Percentiles rank a stretch among this genome's conserved stretches.
phyloP scores from a whole-genome alignment of 73 alveolate genomes.

The Paramecium biaurelia region DNA sequence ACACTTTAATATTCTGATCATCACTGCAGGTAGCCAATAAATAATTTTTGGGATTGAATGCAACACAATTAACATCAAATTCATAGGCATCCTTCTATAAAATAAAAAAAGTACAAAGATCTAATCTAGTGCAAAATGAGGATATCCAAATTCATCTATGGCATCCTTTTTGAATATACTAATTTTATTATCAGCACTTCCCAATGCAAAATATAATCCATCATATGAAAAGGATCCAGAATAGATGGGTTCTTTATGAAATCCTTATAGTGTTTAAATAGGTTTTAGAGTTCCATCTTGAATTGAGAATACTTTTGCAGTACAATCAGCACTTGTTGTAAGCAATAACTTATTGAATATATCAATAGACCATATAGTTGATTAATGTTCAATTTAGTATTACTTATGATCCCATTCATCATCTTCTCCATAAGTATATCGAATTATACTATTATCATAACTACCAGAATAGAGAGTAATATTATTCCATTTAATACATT shows the following conservation, averaged over 20 bases:
- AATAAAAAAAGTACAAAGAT: background rate
- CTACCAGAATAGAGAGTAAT: conserved; percentile 76
- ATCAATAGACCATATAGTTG: conserved; percentile 92
- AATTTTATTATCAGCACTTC: conserved; percentile 87
- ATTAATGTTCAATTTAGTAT: conserved; percentile 70
- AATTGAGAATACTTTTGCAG: conserved; percentile 77
- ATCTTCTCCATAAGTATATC: conserved; percentile 69
- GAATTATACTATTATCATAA: conserved; percentile 87
- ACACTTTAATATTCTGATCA: conserved; percentile 63
- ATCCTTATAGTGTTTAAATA: conserved; percentile 68
- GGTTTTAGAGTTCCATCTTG: conserved; percentile 62
- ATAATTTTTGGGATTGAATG: conserved; percentile 52
- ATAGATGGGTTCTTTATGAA: conserved; percentile 87
- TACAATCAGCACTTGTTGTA: conserved; percentile 80
- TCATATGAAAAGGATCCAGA: conserved; percentile 77
- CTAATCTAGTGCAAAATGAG: conserved; percentile 48
- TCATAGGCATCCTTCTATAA: conserved; percentile 44
- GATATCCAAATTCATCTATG: conserved; percentile 53
- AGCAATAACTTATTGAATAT: background rate
- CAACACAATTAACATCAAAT: conserved; percentile 83
- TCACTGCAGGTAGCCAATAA: conserved; percentile 72
- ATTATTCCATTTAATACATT: conserved; percentile 90
- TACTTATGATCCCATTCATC: conserved; percentile 33
- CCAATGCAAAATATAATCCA: conserved; percentile 74
- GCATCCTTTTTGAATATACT: conserved; percentile 72